Evolutionary conservation across 805 yeast genomes (phyloP).

Genomic region (Candida stauntonica): DNA sequence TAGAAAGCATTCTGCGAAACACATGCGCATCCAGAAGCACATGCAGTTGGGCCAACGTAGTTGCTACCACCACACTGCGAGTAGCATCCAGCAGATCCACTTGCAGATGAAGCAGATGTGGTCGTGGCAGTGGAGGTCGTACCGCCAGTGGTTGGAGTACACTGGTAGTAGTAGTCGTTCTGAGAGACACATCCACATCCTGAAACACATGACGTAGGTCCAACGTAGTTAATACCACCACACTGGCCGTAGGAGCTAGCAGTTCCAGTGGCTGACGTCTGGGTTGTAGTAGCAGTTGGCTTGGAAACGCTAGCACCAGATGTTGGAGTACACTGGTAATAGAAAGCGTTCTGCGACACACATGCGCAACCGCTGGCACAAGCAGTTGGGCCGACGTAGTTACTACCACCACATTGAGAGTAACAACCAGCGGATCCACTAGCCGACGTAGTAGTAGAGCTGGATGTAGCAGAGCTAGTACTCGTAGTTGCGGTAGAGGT

Average conservation of each 20-base stretch:
- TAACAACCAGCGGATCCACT: not conserved
- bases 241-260: conserved; percentile 12
- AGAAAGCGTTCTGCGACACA: conserved; percentile 8
- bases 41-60: conserved; percentile 8
- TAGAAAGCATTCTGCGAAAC: conserved; percentile 9
- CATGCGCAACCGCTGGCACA: conserved; percentile 12
- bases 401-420: conserved; percentile 18
- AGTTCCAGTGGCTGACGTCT: not conserved
- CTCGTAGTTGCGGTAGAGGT: not conserved
- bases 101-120: not conserved
- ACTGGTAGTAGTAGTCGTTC: conserved; percentile 16
- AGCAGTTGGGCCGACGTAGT: conserved; percentile 6
- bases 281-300: conserved; percentile 1
- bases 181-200: conserved; percentile 10
- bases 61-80: conserved; percentile 18
- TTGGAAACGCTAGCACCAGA: not conserved
- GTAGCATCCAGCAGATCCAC: not conserved
- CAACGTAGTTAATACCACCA: conserved; percentile 16
- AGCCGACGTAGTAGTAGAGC: not conserved
- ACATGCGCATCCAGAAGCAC: conserved; percentile 10
- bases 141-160: conserved; percentile 7
- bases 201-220: conserved; percentile 13
- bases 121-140: not conserved
- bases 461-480: no score
- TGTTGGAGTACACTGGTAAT: conserved; percentile 13